Base-by-base conservation (phyloP, 2,329 filamentous ascomycete genomes). In the Cordyceps tenuipes region DNA sequence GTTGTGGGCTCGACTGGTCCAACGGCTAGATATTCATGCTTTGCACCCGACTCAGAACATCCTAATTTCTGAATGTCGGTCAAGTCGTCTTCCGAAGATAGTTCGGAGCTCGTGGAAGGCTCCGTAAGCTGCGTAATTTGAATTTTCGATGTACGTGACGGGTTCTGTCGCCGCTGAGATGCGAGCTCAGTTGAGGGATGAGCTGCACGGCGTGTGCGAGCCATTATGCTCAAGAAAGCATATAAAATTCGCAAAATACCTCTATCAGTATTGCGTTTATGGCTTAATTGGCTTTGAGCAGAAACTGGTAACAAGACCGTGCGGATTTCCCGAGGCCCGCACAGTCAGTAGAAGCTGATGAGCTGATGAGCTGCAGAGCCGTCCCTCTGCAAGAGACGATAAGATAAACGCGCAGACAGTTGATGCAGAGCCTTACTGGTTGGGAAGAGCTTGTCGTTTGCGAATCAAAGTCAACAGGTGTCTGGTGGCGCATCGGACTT, bases 71-170 rank as follows among this genome's bases (percentile, higher is more conserved):
- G 39, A 17, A 6, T 10, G 39, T 57, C 48, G 10, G 3, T 9
- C 7, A n/a, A 10, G 13, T 41, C 29, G 0, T 61, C 41, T 21
- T 52, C 47, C 4, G 52, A 52, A 17, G 41, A 51, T 12, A 39
- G 10, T 7, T 48, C 59, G 12, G 59, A 53, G 53, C 53, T 52
- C n/a, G 59, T 52, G 12, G 59, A 57, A 15, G 31, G 46, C 4
- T 61, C 31, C 15, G 48, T 36, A 34, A 61, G 59, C 39, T 61
- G 53, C 17, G 53, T 61, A 26, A 56, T 51, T 13, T 48, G 46
- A 26, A 48, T 57, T 17, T 47, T 51, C 10, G 59, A 47, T 19
- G 15, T 52, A 47, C 59, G 59, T 10, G 53, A 31, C 34, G 59
- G 53, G 47, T 48, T 61, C 29, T 52, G 53, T 21, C 59, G 59